Evolutionary conservation across 345 rosid genomes (phyloP).

Genomic region (Eucalyptus marginata): DNA sequence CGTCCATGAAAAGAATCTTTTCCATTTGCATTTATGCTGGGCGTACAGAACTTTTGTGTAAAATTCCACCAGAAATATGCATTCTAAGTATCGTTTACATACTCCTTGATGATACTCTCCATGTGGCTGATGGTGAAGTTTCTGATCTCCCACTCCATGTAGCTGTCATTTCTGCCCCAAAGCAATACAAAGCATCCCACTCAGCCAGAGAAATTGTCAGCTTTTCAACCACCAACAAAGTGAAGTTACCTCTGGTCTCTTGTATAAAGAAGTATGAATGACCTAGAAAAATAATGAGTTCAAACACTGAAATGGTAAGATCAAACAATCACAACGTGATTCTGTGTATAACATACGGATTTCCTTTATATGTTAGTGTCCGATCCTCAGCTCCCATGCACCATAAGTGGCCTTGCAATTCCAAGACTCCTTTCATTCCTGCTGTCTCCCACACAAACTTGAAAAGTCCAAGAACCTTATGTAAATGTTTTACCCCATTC

Average conservation of each 20-base stretch:
- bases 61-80: not conserved
- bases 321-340: slow-evolving; percentile 18
- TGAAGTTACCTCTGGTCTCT: not conserved
- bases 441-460: slow-evolving; percentile 73
- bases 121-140: not conserved
- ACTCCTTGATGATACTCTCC: not conserved
- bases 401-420: slow-evolving; percentile 63
- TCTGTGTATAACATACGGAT: slow-evolving; percentile 43
- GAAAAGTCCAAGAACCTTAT: slow-evolving; percentile 47
- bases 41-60: not conserved
- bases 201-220: not conserved
- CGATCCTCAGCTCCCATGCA: slow-evolving; percentile 43
- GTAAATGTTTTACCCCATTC: slow-evolving; percentile 64
- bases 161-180: not conserved
- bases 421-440: slow-evolving; percentile 45
- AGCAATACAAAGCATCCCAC: not conserved
- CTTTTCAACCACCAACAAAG: not conserved
- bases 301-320: not conserved
- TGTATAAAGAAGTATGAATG: not conserved
- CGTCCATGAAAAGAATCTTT: not conserved
- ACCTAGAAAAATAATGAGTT: not conserved
- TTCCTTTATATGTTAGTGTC: slow-evolving; percentile 32
- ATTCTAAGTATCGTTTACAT: not conserved
- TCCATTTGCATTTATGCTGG: not conserved
- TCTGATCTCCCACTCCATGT: not conserved